Base-by-base conservation (phyloP, 2,329 filamentous ascomycete genomes). In the Colletotrichum theobromicola region DNA sequence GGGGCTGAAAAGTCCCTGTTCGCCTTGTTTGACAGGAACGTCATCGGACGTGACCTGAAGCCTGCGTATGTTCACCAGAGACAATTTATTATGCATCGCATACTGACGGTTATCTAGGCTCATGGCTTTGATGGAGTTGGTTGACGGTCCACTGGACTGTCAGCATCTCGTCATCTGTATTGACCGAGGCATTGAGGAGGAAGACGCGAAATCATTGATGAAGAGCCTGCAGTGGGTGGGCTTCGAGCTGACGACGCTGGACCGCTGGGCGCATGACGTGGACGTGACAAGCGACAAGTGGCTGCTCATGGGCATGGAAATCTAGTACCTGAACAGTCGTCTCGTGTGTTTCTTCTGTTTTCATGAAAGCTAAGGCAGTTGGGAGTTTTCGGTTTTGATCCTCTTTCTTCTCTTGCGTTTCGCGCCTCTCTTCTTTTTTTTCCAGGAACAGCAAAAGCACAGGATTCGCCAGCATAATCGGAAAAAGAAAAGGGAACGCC, bases 201-300 rank as follows among this genome's bases (percentile, higher is more conserved):
- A 89, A 74, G 91, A 94, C 76, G 87, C 90, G 72, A 91, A 93
- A 78, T 88, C 92, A 73, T 87, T 96, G 78, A 91, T 94, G 80
- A 95, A 94, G 83, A 96, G 95, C 80, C 90, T 98, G 66, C 94
- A 95, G 82, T 98, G 96, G 96, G 96, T 97, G 77, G 96, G 96
- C 70, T 98, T 98, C 81, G 94, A 94, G 81, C 90, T 96, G 78
- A 92, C 92, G 64, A 96, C 94, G 28, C 88, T 98, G 57, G 93
- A 95, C 78, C 90, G 91, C 78, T 98, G 95, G 93, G 90, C 91
- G 18, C 86, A 88, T 60, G 87, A 88, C 50, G 82, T 89, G 69
- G 91, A 94, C 76, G 89, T 93, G 67, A 92, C 94, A 65, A 98
- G 95, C 85, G 86, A 92, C 67, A 89, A 89, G 80, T 98, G 96